phyloP scores from a whole-genome alignment of 1,139 yeast genomes.

The Zygosaccharomyces sapae region DNA sequence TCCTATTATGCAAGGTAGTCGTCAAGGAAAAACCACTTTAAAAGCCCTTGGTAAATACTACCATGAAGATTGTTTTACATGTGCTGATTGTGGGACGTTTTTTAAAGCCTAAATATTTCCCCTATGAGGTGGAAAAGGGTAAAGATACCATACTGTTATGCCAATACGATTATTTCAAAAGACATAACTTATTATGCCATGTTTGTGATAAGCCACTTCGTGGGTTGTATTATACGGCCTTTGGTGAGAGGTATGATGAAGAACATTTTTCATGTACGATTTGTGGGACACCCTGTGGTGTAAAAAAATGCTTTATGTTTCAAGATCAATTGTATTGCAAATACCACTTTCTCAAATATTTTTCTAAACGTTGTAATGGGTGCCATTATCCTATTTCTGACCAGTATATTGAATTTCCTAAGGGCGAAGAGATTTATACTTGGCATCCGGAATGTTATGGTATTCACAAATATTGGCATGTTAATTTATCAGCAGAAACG shows the following conservation, averaged over 20 bases:
- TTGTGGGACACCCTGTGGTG: slow-evolving; percentile 82
- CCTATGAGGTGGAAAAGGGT: slow-evolving; percentile 42
- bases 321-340: slow-evolving; percentile 82
- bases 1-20: slow-evolving; percentile 69
- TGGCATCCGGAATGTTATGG: slow-evolving; percentile 99
- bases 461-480: slow-evolving; percentile 97
- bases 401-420: slow-evolving; percentile 86
- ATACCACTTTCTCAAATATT: slow-evolving; percentile 77
- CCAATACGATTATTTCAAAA: slow-evolving; percentile 86
- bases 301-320: slow-evolving; percentile 91
- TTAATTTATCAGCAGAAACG: slow-evolving; percentile 60
- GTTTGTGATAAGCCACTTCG: slow-evolving; percentile 81
- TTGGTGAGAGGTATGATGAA: slow-evolving; percentile 87
- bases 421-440: slow-evolving; percentile 92
- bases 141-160: slow-evolving; percentile 70
- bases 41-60: slow-evolving; percentile 76
- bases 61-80: slow-evolving; percentile 84
- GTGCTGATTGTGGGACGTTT: slow-evolving; percentile 76
- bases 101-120: slow-evolving; percentile 52
- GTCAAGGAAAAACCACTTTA: slow-evolving; percentile 39
- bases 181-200: slow-evolving; percentile 76
- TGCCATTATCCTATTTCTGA: slow-evolving; percentile 87
- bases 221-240: slow-evolving; percentile 91
- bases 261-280: slow-evolving; percentile 93
- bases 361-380: slow-evolving; percentile 90